A percentile compares a stretch with the other conserved stretches of the same genome.
Evolutionary conservation across 1,139 yeast genomes (phyloP).

Genomic region (Yamadazyma taylorii): DNA sequence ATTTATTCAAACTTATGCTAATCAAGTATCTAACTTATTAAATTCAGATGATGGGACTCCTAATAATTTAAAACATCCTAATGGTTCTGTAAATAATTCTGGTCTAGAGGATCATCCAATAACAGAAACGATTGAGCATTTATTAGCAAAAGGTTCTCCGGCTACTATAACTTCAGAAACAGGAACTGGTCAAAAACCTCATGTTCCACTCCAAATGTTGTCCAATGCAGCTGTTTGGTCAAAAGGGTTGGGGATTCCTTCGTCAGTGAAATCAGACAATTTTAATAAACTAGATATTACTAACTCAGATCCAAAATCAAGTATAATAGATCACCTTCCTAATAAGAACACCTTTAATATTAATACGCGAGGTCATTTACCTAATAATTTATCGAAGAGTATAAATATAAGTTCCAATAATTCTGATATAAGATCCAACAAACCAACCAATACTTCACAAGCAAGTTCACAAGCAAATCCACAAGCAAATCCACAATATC

Average conservation of each 20-base stretch:
- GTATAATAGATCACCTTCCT: not conserved
- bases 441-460: too few species aligned
- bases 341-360: slow-evolving; percentile 1
- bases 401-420: not conserved
- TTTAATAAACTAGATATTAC: slow-evolving; percentile 1
- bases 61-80: slow-evolving; percentile 20
- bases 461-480: too few species aligned
- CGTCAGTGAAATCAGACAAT: not conserved
- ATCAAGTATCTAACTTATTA: slow-evolving; percentile 41
- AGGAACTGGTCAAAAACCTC: slow-evolving; percentile 14
- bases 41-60: slow-evolving; percentile 28
- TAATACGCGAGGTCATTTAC: not conserved
- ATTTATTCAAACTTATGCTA: slow-evolving; percentile 60
- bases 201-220: slow-evolving; percentile 34
- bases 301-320: slow-evolving; percentile 1
- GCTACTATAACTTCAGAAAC: slow-evolving; percentile 14
- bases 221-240: slow-evolving; percentile 36
- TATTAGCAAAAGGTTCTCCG: not conserved
- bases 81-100: not conserved
- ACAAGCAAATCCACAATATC: not conserved
- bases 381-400: not conserved
- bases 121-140: not conserved
- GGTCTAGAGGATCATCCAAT: not conserved
- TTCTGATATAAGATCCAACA: not conserved
- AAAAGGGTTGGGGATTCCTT: slow-evolving; percentile 5